phyloP scores from a whole-genome alignment of 331 rosid species.

The Cydonia oblonga region DNA sequence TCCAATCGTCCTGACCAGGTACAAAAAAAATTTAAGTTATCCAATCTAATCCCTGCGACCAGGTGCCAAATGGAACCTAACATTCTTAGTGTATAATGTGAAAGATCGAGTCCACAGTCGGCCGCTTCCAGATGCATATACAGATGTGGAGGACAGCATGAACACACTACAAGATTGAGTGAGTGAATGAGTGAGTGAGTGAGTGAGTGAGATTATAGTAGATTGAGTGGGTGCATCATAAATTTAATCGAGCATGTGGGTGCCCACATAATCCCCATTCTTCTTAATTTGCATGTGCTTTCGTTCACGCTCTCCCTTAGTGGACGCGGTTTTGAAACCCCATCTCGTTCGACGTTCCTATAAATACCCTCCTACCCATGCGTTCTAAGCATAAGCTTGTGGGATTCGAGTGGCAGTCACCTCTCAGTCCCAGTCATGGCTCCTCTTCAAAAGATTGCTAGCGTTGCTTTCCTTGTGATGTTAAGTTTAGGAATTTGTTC shows the following conservation, averaged over 20 bases:
- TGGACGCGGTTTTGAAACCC: neutral
- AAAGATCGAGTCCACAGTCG: neutral
- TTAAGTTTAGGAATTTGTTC: conserved; percentile 17
- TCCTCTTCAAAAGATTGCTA: neutral
- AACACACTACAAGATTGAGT: conserved; percentile 1
- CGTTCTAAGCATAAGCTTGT: neutral
- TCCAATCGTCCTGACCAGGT: too few species aligned
- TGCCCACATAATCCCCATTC: neutral
- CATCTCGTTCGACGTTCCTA: neutral
- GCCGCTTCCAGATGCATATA: neutral
- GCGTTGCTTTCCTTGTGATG: conserved; percentile 10
- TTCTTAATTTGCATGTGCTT: neutral
- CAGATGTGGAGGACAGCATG: conserved; percentile 10
- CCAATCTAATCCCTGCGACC: too few species aligned
- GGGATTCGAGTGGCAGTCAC: neutral
- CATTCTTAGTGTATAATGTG: neutral
- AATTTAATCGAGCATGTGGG: neutral
- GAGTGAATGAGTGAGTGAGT: neutral
- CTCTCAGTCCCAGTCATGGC: conserved; percentile 3
- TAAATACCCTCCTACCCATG: conserved; percentile 1
- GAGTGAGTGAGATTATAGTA: neutral
- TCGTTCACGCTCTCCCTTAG: neutral
- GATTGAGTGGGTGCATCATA: neutral
- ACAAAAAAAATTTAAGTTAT: too few species aligned
- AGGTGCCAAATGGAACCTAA: too few species aligned